These are phyloP conservation scores for Aspergillus sclerotialis DNA, from an alignment of 2,329 filamentous ascomycete species.

Conservation along the genomic window DNA sequence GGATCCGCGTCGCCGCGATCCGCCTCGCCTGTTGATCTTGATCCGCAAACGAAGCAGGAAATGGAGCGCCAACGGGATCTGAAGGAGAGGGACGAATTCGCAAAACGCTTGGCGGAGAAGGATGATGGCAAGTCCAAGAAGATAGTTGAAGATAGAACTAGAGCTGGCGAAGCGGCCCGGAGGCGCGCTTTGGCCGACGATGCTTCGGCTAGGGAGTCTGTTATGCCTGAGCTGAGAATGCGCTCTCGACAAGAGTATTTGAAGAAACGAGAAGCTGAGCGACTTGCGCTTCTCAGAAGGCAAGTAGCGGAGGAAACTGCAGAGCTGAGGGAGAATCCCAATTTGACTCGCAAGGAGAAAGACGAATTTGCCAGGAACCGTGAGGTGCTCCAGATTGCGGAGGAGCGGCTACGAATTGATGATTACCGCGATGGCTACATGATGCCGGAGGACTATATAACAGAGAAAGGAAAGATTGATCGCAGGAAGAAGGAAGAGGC, in stretches of 20 bases:
- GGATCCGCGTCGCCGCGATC: constrained; percentile 30
- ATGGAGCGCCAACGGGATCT: constrained; percentile 58
- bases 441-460: constrained; percentile 92
- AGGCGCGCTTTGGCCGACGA: constrained; percentile 61
- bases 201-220: constrained; percentile 58
- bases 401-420: constrained; percentile 80
- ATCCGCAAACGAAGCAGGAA: constrained; percentile 55
- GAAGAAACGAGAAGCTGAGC: constrained; percentile 82
- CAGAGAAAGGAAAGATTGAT: constrained; percentile 84
- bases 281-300: constrained; percentile 75
- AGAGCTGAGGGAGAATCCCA: constrained; percentile 69
- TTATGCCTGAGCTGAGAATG: constrained; percentile 73
- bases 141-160: constrained; percentile 54
- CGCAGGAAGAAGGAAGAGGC: constrained; percentile 81
- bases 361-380: constrained; percentile 84
- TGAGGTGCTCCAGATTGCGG: constrained; percentile 71
- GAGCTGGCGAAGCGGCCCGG: constrained; percentile 52
- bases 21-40: constrained; percentile 43
- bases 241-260: constrained; percentile 88
- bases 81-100: constrained; percentile 70
- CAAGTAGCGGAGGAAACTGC: constrained; percentile 85
- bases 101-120: constrained; percentile 65
- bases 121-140: constrained; percentile 66
- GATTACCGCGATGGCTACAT: constrained; percentile 88
- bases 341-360: constrained; percentile 70